Base-by-base conservation (phyloP, 176 grass and related monocot genomes). In the Aegilops sharonensis region DNA sequence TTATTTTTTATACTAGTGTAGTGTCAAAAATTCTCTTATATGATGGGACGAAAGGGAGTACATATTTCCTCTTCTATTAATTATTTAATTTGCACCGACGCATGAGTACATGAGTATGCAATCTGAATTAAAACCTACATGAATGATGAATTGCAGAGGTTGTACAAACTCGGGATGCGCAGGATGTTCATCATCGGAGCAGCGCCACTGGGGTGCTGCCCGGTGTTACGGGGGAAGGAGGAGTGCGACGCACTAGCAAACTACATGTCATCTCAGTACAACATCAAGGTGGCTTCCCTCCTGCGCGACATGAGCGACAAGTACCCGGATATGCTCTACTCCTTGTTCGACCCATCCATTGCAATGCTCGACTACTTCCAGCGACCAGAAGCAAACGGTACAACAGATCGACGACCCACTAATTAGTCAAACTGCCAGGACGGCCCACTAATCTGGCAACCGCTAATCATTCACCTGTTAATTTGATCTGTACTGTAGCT, bases 101-200 rank as follows among this genome's bases (percentile, higher is more conserved):
- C 43, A 13, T 45, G 42, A 45, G 42, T 11, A 4, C 3, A 45
- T 45, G 42, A 45, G 42, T 12, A 45, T 15, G 48, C 15, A 17
- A 54, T 54, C 50, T 54, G 50, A 18, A 6, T 54, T 5, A 54
- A 6, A 63, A 9, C 24, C 60, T 24, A 23, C 60, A 63, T 11
- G 56, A 59, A 59, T 59, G 20, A 59, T 59, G 71, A 15, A 25
- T 23, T 71, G 8, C 81, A 94, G 94, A 92, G 83, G 39, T 31
- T 97, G 6, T 92, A 97, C 36, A 76, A 87, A 13, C 90, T 94
- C 6, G 90, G 94, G 42, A 91, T 85, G 30, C 86, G 94, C 29
- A 85, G 80, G 85, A 60, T 94, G 1, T 89, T 84, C 66, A 80
- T 92, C 27, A 23, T 92, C 4, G 94, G 92, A 9, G 84, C 88